A percentile compares a stretch with the other conserved stretches of the same genome.
Evolutionary conservation across 2,329 filamentous ascomycete species (phyloP).

Genomic region (Zymoseptoria passerinii): DNA sequence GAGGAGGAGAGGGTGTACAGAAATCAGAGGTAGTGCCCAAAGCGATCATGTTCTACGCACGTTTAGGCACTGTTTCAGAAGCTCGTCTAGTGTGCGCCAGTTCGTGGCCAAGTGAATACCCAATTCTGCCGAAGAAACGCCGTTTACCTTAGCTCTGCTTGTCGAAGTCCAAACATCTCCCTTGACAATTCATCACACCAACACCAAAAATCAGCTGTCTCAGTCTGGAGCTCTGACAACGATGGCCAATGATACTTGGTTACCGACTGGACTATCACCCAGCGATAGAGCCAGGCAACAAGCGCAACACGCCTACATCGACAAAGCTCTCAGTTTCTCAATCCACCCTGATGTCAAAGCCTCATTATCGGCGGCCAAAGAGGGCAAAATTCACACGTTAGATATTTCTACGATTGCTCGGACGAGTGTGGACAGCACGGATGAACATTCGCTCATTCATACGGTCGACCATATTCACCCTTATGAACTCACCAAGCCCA

Average conservation of each 20-base stretch:
- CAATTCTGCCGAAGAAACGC: neutral
- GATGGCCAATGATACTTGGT: neutral
- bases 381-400: neutral
- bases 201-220: neutral
- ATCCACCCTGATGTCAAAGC: constrained; percentile 10
- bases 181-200: no score
- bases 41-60: no score
- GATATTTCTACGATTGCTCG: neutral
- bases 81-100: no score
- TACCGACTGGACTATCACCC: neutral
- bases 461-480: neutral
- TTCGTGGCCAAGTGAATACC: neutral
- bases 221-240: neutral
- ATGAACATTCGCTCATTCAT: neutral
- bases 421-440: no score
- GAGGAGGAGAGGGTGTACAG: constrained; percentile 48
- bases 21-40: constrained; percentile 7
- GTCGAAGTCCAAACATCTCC: no score
- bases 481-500: neutral
- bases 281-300: neutral
- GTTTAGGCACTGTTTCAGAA: neutral
- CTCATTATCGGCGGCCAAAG: neutral
- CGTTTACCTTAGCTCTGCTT: no score
- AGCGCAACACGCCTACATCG: constrained; percentile 12
- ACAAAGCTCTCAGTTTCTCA: constrained; percentile 8